Evolutionary conservation across 768 basidiomycete genomes (phyloP).

Genomic region (Albatrellus ellisii): DNA sequence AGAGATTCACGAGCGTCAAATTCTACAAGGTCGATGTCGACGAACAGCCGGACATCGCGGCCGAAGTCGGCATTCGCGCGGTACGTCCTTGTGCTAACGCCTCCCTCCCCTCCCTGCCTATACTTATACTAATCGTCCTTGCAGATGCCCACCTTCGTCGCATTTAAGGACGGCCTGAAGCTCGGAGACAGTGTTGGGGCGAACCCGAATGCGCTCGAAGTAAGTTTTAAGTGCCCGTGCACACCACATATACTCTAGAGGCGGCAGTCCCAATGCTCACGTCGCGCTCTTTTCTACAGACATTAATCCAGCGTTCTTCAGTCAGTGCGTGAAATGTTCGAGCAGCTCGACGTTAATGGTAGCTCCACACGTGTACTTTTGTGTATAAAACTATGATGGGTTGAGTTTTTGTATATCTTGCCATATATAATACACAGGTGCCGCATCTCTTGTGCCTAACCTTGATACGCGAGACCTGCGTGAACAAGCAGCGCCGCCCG

Average conservation of each 20-base stretch:
- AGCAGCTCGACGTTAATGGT: no score
- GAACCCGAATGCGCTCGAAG: constrained; percentile 26
- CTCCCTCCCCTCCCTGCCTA: no score
- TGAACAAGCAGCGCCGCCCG: no score
- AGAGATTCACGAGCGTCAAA: constrained; percentile 24
- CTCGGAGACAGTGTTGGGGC: constrained; percentile 35
- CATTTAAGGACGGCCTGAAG: constrained; percentile 25
- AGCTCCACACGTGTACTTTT: no score
- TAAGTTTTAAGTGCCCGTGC: constrained; percentile 19
- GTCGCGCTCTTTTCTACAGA: neutral
- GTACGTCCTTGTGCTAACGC: constrained; percentile 29
- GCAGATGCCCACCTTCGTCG: constrained; percentile 31
- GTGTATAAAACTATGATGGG: no score
- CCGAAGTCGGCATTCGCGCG: constrained; percentile 48
- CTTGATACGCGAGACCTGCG: no score
- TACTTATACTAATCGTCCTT: neutral
- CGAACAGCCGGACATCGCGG: constrained; percentile 32
- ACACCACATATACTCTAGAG: no score
- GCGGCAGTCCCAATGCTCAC: neutral
- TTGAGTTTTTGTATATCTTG: no score
- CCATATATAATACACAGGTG: no score
- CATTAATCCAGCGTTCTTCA: neutral
- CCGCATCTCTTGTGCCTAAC: no score
- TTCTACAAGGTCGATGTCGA: constrained; percentile 75
- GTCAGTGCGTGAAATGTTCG: neutral